Percentiles rank a stretch among this genome's conserved stretches.
phyloP scores from a whole-genome alignment of 345 rosid species.

The Crucihimalaya himalaica region DNA sequence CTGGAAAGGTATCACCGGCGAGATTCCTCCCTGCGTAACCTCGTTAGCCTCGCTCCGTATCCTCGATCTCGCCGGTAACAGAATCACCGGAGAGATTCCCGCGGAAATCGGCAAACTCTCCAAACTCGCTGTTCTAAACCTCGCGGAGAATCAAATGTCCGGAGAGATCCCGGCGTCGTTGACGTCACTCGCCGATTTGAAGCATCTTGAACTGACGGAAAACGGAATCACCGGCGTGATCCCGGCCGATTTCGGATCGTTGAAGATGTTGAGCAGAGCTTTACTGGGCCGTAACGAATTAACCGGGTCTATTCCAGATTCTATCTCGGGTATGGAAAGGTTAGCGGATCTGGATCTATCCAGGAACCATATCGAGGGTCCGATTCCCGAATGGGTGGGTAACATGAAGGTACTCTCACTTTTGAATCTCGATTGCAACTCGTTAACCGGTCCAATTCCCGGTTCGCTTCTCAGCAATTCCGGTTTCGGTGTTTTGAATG shows the following conservation, averaged over 20 bases:
- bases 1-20: constrained; percentile 84
- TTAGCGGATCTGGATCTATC: constrained; percentile 86
- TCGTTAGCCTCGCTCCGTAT: constrained; percentile 68
- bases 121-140: constrained; percentile 64
- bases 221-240: constrained; percentile 66
- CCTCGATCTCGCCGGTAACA: constrained; percentile 79
- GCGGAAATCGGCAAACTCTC: constrained; percentile 60
- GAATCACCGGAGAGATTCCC: constrained; percentile 70
- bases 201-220: constrained; percentile 74
- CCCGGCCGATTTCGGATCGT: constrained; percentile 66
- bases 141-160: constrained; percentile 72
- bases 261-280: constrained; percentile 80
- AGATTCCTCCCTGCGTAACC: constrained; percentile 63
- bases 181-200: constrained; percentile 56
- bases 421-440: constrained; percentile 66
- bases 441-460: constrained; percentile 64
- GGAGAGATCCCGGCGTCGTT: constrained; percentile 70
- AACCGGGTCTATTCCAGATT: constrained; percentile 65
- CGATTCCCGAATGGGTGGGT: constrained; percentile 65
- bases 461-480: constrained; percentile 49
- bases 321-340: constrained; percentile 59
- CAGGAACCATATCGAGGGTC: constrained; percentile 63
- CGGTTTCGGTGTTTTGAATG: constrained; percentile 67
- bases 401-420: constrained; percentile 79
- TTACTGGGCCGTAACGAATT: constrained; percentile 70